phyloP scores from a whole-genome alignment of 768 basidiomycete species.

The Paxillus involutus region DNA sequence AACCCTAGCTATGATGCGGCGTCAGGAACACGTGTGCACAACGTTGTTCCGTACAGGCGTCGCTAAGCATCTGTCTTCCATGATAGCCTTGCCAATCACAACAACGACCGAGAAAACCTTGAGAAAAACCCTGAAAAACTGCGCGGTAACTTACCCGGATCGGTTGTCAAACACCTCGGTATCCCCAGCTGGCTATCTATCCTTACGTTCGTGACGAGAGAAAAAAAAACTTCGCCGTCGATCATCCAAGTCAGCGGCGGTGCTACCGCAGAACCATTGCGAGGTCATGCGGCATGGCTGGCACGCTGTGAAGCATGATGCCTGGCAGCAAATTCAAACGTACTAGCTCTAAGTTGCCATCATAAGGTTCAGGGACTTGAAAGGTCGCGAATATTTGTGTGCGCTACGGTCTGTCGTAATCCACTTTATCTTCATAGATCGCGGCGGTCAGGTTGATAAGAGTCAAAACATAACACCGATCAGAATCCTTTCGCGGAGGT shows the following conservation, averaged over 20 bases:
- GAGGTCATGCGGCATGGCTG: neutral
- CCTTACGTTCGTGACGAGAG: neutral
- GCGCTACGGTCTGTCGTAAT: too few species aligned
- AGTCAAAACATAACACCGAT: conserved; percentile 1
- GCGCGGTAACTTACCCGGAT: neutral
- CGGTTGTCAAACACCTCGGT: neutral
- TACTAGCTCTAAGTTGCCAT: neutral
- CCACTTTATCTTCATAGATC: neutral
- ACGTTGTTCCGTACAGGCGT: conserved; percentile 1
- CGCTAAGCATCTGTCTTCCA: neutral
- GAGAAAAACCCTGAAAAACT: too few species aligned
- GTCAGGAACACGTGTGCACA: conserved; percentile 11
- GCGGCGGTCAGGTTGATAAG: neutral
- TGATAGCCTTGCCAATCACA: neutral
- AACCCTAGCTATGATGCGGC: too few species aligned
- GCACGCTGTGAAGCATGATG: conserved; percentile 8
- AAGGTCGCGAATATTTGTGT: neutral
- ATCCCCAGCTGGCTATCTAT: neutral
- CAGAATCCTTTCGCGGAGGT: neutral
- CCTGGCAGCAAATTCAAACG: neutral
- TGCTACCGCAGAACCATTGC: neutral
- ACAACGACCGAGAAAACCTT: neutral
- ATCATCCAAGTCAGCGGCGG: neutral
- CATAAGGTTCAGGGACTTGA: neutral
- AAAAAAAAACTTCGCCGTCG: neutral